Evolutionary conservation across 2,329 filamentous ascomycete species (phyloP).

Genomic region (Diaporthe capsici): DNA sequence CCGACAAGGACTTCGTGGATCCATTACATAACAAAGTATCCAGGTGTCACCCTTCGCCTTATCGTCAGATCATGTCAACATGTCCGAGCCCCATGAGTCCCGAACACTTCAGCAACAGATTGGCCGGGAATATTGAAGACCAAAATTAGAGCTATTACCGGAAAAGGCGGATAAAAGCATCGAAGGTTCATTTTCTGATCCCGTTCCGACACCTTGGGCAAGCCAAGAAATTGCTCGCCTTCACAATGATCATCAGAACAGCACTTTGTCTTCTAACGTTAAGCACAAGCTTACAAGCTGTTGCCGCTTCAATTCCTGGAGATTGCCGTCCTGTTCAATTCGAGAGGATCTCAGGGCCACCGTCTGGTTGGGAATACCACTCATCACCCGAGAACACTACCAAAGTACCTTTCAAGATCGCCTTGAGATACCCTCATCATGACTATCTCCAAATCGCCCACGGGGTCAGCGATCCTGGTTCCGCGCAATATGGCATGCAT

Average conservation of each 20-base stretch:
- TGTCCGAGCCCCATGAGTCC: neutral
- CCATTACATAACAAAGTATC: neutral
- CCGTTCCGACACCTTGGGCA: neutral
- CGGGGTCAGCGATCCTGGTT: conserved; percentile 1
- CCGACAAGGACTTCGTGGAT: neutral
- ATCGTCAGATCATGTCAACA: neutral
- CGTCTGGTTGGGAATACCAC: neutral
- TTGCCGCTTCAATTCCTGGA: neutral
- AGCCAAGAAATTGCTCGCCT: neutral
- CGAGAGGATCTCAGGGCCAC: neutral
- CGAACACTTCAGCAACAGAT: neutral
- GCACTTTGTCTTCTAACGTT: neutral
- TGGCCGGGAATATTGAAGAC: neutral
- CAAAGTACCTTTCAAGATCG: neutral
- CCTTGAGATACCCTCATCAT: conserved; percentile 1
- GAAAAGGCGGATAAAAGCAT: neutral
- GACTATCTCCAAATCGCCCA: neutral
- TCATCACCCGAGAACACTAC: neutral
- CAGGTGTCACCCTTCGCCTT: too few species aligned
- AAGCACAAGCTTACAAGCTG: neutral
- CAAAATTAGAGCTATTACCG: neutral
- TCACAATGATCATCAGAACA: neutral
- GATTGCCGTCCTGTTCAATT: neutral
- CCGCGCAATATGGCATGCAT: neutral
- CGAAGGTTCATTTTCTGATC: neutral